A percentile compares a stretch with the other conserved stretches of the same genome.
phyloP scores from a whole-genome alignment of 2,329 filamentous ascomycete species.

The Penicillium sp. region DNA sequence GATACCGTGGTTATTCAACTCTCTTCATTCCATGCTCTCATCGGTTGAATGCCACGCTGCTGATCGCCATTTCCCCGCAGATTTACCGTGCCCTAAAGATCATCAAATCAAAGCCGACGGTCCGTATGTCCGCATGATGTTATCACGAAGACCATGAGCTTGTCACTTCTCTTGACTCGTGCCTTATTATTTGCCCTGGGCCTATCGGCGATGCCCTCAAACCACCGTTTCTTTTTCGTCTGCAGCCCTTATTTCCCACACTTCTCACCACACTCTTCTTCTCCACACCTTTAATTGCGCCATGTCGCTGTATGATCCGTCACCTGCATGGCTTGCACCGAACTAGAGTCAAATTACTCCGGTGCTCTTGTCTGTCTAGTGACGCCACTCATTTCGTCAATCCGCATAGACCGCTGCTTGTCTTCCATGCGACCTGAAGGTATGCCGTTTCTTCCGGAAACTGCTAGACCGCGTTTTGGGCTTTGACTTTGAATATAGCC shows the following conservation, averaged over 20 bases:
- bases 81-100: constrained; percentile 5
- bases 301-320: constrained; percentile 17
- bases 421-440: constrained; percentile 17
- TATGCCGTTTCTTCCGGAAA: not conserved
- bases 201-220: not conserved
- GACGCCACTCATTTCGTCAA: constrained; percentile 12
- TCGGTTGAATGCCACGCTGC: constrained; percentile 7
- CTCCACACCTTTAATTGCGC: constrained; percentile 25
- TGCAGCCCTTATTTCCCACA: not conserved
- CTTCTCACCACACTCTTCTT: constrained; percentile 5
- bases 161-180: constrained; percentile 9
- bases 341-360: constrained; percentile 1
- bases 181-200: not conserved
- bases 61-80: constrained; percentile 21
- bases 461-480: constrained; percentile 10
- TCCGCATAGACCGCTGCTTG: constrained; percentile 26
- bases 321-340: constrained; percentile 15
- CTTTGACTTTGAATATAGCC: constrained; percentile 4
- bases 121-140: constrained; percentile 20
- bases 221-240: constrained; percentile 1
- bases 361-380: not conserved
- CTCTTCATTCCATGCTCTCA: not conserved
- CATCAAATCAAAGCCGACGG: constrained; percentile 1
- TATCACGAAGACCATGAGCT: constrained; percentile 14
- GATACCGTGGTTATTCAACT: not conserved